Evolutionary conservation across 1,284 basidiomycete genomes (phyloP).

Genomic region (Fomitiporia mediterranea): DNA sequence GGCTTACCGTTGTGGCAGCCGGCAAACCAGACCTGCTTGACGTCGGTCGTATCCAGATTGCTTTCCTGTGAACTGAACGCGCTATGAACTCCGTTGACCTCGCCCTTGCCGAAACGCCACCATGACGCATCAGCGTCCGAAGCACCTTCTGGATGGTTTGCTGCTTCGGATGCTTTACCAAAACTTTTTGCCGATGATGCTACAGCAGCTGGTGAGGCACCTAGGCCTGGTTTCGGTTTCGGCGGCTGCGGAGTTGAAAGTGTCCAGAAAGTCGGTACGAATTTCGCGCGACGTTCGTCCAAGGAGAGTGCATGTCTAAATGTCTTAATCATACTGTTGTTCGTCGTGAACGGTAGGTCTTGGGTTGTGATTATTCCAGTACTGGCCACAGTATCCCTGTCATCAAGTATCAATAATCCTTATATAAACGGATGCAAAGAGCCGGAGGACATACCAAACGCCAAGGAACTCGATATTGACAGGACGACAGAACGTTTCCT

Average conservation of each 20-base stretch:
- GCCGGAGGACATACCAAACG: conserved; percentile 49
- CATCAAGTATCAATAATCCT: not conserved
- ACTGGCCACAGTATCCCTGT: conserved; percentile 64
- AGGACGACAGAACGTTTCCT: conserved; percentile 55
- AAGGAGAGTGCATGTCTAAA: conserved; percentile 64
- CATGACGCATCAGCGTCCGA: not conserved
- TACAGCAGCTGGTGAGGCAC: not conserved
- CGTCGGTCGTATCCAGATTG: conserved; percentile 35
- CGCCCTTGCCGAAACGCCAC: not conserved
- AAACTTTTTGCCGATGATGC: not conserved
- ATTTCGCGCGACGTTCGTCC: conserved; percentile 59
- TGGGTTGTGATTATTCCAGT: conserved; percentile 54
- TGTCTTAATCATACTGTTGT: conserved; percentile 51
- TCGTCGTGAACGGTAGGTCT: conserved; percentile 56
- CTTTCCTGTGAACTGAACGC: not conserved
- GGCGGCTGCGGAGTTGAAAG: conserved; percentile 20
- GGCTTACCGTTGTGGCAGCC: conserved; percentile 53
- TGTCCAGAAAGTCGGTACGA: conserved; percentile 49
- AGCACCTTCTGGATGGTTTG: not conserved
- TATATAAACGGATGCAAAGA: not conserved
- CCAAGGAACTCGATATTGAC: conserved; percentile 62
- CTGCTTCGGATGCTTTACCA: not conserved
- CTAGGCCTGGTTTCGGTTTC: not conserved
- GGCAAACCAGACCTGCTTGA: conserved; percentile 61
- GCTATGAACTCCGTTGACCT: not conserved